Percentiles rank a stretch among this genome's conserved stretches.
phyloP scores from a whole-genome alignment of 2,329 filamentous ascomycete genomes.

The Colletotrichum sp. region DNA sequence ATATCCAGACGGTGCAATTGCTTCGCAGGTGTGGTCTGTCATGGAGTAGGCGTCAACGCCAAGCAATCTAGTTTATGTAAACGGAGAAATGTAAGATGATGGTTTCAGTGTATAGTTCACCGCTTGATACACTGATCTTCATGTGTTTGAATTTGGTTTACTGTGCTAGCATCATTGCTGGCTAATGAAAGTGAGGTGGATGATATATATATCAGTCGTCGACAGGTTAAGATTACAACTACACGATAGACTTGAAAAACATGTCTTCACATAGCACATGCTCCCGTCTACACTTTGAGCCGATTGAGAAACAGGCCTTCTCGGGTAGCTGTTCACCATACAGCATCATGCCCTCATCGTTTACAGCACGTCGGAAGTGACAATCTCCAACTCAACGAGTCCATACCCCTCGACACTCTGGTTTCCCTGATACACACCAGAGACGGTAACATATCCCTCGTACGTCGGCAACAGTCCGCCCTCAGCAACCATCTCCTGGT shows the following conservation, averaged over 20 bases:
- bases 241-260: background rate
- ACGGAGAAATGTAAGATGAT: background rate
- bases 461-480: background rate
- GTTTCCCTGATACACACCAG: background rate
- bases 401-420: background rate
- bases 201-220: background rate
- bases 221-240: accelerated
- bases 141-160: accelerated
- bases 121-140: accelerated
- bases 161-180: background rate
- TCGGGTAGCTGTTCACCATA: background rate
- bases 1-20: background rate
- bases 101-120: background rate
- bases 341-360: background rate
- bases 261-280: background rate
- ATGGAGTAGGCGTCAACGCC: background rate
- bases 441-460: background rate
- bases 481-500: background rate
- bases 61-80: background rate
- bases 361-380: background rate
- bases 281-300: background rate
- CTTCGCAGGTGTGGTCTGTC: background rate
- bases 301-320: background rate
- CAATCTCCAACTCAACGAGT: background rate
- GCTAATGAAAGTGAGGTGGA: too few relatives aligned